These are phyloP conservation scores for Venturia effusa DNA, from an alignment of 2,329 filamentous ascomycete species.

Conservation along the genomic window DNA sequence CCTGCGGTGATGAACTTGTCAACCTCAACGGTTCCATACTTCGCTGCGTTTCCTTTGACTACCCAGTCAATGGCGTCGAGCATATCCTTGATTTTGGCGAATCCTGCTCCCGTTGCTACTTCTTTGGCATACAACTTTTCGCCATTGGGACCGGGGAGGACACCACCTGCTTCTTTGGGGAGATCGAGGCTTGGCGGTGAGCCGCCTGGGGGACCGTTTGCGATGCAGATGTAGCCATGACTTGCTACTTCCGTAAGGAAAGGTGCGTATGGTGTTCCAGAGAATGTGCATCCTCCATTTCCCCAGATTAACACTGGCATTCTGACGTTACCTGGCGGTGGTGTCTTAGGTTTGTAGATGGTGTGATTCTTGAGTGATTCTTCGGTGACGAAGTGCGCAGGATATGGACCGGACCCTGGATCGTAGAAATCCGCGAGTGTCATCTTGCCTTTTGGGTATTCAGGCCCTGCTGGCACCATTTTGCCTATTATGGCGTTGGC, in stretches of 20 bases:
- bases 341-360: constrained; percentile 9
- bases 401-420: constrained; percentile 11
- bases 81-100: constrained; percentile 10
- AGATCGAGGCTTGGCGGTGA: not conserved
- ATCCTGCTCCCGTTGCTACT: not conserved
- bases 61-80: constrained; percentile 10
- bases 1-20: constrained; percentile 6
- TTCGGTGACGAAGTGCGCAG: constrained; percentile 6
- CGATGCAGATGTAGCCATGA: constrained; percentile 12
- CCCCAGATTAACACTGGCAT: constrained; percentile 12
- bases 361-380: not conserved
- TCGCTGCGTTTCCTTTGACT: constrained; percentile 8
- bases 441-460: constrained; percentile 3
- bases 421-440: not conserved
- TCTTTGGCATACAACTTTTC: not conserved
- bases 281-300: constrained; percentile 9
- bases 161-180: not conserved
- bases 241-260: constrained; percentile 11
- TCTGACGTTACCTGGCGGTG: constrained; percentile 8
- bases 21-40: constrained; percentile 9
- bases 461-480: not conserved
- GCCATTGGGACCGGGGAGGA: not conserved
- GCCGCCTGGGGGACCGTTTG: constrained; percentile 8
- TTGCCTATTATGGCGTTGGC: not conserved
- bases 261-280: constrained; percentile 5